Percentiles rank a stretch among this genome's conserved stretches.
phyloP scores from a whole-genome alignment of 306 rosid species.

The Inga laurina region DNA sequence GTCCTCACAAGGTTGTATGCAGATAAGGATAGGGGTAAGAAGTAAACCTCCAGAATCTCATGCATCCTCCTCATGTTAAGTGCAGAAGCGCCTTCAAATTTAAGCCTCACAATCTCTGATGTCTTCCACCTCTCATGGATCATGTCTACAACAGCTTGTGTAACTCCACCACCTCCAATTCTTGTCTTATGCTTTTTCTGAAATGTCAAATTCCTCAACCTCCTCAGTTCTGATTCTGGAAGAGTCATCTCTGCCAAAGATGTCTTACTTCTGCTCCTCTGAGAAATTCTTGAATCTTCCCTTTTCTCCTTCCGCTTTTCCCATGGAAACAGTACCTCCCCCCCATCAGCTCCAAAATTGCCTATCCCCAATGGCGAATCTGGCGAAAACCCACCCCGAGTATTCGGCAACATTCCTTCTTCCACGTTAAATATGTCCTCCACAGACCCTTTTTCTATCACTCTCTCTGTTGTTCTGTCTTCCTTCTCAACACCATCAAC shows the following conservation, averaged over 20 bases:
- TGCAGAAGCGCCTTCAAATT: constrained; percentile 88
- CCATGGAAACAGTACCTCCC: constrained; percentile 90
- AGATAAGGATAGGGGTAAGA: constrained; percentile 25
- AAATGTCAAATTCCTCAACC: constrained; percentile 75
- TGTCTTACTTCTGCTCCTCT: constrained; percentile 53
- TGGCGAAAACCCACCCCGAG: constrained; percentile 72
- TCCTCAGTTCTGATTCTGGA: constrained; percentile 88
- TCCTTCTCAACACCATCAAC: constrained; percentile 43
- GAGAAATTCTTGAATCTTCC: constrained; percentile 33
- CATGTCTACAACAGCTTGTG: constrained; percentile 81
- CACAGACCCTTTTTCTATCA: constrained; percentile 86
- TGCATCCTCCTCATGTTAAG: constrained; percentile 98
- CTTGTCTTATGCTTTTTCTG: constrained; percentile 96
- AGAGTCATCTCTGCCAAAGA: constrained; percentile 87
- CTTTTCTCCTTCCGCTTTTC: constrained; percentile 69
- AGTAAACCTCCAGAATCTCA: constrained; percentile 89
- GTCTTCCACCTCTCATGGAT: constrained; percentile 91
- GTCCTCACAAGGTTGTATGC: constrained; percentile 6
- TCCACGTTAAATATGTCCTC: constrained; percentile 84
- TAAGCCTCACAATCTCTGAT: constrained; percentile 82
- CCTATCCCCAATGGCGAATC: constrained; percentile 73
- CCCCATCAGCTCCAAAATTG: constrained; percentile 63
- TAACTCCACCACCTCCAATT: constrained; percentile 82
- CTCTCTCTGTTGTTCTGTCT: constrained; percentile 41
- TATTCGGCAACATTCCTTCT: constrained; percentile 88